Evolutionary conservation across 2,329 filamentous ascomycete genomes (phyloP).

Genomic region (Claviceps paspali): DNA sequence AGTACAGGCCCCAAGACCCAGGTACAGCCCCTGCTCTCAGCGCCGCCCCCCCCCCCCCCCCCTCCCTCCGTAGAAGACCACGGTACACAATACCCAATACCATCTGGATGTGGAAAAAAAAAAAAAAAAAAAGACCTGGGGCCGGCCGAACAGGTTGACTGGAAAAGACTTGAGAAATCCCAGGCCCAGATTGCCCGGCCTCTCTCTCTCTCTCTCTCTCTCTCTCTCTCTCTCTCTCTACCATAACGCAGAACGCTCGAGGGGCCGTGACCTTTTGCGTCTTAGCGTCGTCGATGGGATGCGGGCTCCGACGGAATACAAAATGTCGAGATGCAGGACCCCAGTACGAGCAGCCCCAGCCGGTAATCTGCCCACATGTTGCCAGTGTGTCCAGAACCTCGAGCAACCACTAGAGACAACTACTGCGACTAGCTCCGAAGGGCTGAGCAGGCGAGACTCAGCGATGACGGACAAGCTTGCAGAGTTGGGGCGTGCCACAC

Average conservation of each 20-base stretch:
- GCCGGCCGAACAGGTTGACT: not conserved
- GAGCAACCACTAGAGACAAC: slow-evolving; percentile 5
- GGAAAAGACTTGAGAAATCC: no score
- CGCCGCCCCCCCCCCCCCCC: not conserved
- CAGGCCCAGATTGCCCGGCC: no score
- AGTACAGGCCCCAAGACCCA: not conserved
- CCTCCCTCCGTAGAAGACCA: not conserved
- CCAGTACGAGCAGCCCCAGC: not conserved
- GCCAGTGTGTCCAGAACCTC: slow-evolving; percentile 3
- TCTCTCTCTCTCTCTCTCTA: no score
- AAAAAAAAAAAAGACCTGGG: not conserved
- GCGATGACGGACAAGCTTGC: slow-evolving; percentile 6
- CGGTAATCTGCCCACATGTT: not conserved
- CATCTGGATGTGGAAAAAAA: no score
- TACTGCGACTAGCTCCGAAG: slow-evolving; percentile 19
- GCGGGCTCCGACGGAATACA: slow-evolving; percentile 14
- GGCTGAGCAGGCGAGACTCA: slow-evolving; percentile 19
- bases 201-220: no score
- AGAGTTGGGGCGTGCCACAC: slow-evolving; percentile 2
- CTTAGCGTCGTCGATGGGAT: slow-evolving; percentile 3
- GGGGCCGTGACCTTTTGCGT: not conserved
- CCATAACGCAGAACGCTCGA: not conserved
- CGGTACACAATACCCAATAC: slow-evolving; percentile 5
- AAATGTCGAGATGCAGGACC: slow-evolving; percentile 7
- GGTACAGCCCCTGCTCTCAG: not conserved